Conservation (phyloP, 331 rosid genomes). For the Acacia concinna region DNA sequence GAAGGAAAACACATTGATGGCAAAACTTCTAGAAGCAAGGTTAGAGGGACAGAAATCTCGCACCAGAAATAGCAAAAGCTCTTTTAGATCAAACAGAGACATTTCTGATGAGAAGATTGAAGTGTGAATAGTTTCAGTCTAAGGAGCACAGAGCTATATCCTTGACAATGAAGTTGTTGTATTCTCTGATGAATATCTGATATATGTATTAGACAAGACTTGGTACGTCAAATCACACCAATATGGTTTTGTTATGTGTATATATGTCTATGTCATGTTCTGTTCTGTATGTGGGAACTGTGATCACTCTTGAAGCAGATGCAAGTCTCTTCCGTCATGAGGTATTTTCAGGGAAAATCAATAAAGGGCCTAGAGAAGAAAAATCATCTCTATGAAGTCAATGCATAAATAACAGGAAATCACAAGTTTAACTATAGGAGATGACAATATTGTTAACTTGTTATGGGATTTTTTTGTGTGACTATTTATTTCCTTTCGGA, state of each 20-base stretch:
- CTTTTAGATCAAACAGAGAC: conserved; percentile 30
- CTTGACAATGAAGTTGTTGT: neutral
- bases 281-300: neutral
- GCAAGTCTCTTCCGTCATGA: no score
- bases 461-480: no score
- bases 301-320: conserved; percentile 12
- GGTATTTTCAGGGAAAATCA: no score
- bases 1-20: conserved; percentile 76
- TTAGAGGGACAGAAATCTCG: conserved; percentile 55
- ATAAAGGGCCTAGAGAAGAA: no score
- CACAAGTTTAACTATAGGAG: rapidly evolving
- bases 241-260: neutral
- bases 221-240: neutral
- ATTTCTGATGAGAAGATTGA: conserved; percentile 21
- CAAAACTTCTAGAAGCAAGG: conserved; percentile 84
- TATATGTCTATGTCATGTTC: neutral
- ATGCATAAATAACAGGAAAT: rapidly evolving
- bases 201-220: neutral
- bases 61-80: conserved; percentile 37
- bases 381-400: no score
- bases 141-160: neutral
- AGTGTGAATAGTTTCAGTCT: conserved; percentile 26
- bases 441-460: no score
- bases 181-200: neutral
- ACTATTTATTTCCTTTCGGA: no score